These are phyloP conservation scores for Cavenderia fasciculata DNA, from an alignment of 78 protist genomes.

Conservation along the genomic window DNA sequence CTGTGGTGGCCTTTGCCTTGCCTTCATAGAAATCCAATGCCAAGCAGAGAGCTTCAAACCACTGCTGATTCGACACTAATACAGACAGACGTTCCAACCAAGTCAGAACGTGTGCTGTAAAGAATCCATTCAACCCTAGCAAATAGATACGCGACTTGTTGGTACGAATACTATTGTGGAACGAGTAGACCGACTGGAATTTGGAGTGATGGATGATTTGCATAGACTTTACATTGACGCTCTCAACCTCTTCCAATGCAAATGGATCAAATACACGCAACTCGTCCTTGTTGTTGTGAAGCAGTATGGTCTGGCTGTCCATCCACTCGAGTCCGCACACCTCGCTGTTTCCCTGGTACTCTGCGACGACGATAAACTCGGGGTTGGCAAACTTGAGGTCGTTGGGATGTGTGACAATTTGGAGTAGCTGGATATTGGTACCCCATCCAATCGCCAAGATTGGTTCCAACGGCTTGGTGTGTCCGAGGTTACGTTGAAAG, in stretches of 20 bases:
- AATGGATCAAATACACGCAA: constrained; percentile 63
- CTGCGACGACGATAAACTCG: constrained; percentile 65
- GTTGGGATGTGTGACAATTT: constrained; percentile 40
- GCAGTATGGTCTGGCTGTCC: constrained; percentile 41
- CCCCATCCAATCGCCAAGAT: constrained; percentile 79
- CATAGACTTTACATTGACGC: constrained; percentile 60
- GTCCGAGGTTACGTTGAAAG: constrained; percentile 8
- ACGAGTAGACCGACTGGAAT: constrained; percentile 27
- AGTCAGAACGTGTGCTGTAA: constrained; percentile 51
- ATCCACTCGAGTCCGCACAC: constrained; percentile 75
- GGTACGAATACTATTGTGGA: constrained; percentile 39
- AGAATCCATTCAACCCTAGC: constrained; percentile 48
- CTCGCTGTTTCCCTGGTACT: constrained; percentile 43
- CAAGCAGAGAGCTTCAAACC: constrained; percentile 73
- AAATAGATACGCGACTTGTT: constrained; percentile 26
- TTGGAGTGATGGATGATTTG: constrained; percentile 50
- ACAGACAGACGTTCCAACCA: constrained; percentile 66
- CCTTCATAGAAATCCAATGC: constrained; percentile 77
- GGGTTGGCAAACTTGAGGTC: constrained; percentile 37
- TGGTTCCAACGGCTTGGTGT: constrained; percentile 68
- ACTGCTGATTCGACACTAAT: constrained; percentile 9
- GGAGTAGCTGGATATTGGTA: constrained; percentile 34
- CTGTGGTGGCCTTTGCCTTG: constrained; percentile 68
- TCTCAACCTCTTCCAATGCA: constrained; percentile 72
- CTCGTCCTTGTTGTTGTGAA: constrained; percentile 35